Evolutionary conservation across 495 filamentous ascomycete species (phyloP).

Genomic region (Daldinia grandis): DNA sequence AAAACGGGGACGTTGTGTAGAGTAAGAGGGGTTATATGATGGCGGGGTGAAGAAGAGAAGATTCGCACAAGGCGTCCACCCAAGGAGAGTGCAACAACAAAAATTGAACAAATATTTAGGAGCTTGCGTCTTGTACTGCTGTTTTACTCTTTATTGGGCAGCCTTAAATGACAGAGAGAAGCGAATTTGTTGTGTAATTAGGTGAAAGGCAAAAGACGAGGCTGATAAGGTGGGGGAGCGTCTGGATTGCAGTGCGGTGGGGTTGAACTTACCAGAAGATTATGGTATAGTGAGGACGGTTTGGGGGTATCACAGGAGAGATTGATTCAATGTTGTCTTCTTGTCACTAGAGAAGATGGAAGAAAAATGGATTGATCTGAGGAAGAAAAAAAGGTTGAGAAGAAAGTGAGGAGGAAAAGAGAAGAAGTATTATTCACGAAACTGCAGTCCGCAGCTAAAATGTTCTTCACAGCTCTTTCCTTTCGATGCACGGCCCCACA

Average conservation of each 20-base stretch:
- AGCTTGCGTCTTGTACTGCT: neutral
- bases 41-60: conserved; percentile 5
- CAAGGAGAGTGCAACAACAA: too few relatives aligned
- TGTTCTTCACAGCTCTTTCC: conserved; percentile 46
- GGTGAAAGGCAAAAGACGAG: conserved; percentile 25
- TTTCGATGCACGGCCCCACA: conserved; percentile 42
- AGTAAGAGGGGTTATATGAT: conserved; percentile 7
- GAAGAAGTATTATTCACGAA: conserved; percentile 33
- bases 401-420: conserved; percentile 38
- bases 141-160: neutral
- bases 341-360: conserved; percentile 19
- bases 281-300: conserved; percentile 12
- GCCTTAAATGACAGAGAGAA: too few relatives aligned
- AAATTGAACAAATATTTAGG: neutral
- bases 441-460: conserved; percentile 32
- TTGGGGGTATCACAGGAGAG: conserved; percentile 39
- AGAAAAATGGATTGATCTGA: conserved; percentile 18
- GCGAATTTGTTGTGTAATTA: neutral
- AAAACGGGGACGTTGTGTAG: neutral
- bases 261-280: conserved; percentile 39
- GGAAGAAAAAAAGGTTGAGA: conserved; percentile 16
- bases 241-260: conserved; percentile 1
- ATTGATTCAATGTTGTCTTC: conserved; percentile 4
- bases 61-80: neutral
- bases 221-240: conserved; percentile 30